Evolutionary conservation across 2,329 filamentous ascomycete genomes (phyloP), one percentile per base, ranked within the genome.

Genomic region (Diaporthe sp.): DNA sequence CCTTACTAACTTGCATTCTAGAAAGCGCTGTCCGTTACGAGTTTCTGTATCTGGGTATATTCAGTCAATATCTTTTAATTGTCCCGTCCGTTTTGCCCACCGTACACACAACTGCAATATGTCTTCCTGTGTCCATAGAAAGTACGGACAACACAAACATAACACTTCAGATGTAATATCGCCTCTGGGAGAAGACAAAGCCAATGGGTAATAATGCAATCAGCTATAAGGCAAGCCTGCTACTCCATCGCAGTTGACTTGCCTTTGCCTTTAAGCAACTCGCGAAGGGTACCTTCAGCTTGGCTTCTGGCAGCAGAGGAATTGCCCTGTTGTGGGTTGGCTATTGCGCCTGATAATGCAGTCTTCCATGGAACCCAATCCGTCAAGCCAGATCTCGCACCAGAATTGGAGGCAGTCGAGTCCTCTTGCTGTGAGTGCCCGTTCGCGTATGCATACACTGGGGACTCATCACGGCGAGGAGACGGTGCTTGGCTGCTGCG

Each of bases 261-360:
- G 0, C 79, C 80, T 52, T 81, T 81, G 67, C 75, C 75, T 50
- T 69, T 87, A 15, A 92, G 81, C 25, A 92, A 79, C 55, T 89
- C 86, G 71, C 89, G 84, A 30, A 92, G 82, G 71, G 87, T 91
- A 2, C 89, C 89, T 79, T 91, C 89, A 1, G 90, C 90, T 78
- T 89, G 86, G 75, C 87, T 85, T 70, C 81, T 78, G 50, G 9
- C 35, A n/a, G 33, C 19, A 28, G 73, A 28, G 33, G 70, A 28
- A 50, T 8, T 61, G 58, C 50, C 57, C 52, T 66, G 55, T 47
- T 74, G 35, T 13, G 42, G 76, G 70, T 52, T 47, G 25, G 64
- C n/a, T 42, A 30, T 72, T 76, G 77, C 78, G 81, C n/a, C 74
- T 1, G 79, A 78, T 25, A 84, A 74, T 69, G 77, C 68, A 57